These are phyloP conservation scores for Triticum aestivum DNA, from an alignment of 176 grass and related monocot genomes.

Conservation along the genomic window DNA sequence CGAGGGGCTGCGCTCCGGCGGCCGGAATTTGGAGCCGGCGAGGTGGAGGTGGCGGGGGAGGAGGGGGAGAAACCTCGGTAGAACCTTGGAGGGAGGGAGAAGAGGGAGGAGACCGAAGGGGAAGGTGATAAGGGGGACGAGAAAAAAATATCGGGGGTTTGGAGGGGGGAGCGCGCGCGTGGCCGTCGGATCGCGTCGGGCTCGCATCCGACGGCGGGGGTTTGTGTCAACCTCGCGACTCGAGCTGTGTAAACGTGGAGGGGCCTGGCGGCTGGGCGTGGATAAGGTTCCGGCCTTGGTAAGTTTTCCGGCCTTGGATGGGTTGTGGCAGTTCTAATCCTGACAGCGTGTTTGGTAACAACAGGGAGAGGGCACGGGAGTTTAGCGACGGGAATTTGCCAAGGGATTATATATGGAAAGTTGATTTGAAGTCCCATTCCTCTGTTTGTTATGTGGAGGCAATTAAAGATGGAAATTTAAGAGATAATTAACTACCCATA, in stretches of 20 bases:
- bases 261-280: neutral
- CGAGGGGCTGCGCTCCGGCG: neutral
- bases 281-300: neutral
- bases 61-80: slow-evolving; percentile 40
- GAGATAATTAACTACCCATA: no score
- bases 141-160: slow-evolving; percentile 37
- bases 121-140: slow-evolving; percentile 30
- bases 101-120: neutral
- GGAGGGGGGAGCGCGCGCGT: neutral
- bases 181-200: slow-evolving; percentile 27
- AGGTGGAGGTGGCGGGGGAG: no score
- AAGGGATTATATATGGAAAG: no score
- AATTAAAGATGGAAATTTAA: no score
- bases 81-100: slow-evolving; percentile 28
- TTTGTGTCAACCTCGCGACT: neutral
- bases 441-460: no score
- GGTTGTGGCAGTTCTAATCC: no score
- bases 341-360: no score
- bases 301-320: neutral
- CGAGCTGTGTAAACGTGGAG: neutral
- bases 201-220: neutral
- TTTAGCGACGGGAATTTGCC: no score
- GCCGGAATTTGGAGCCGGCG: neutral
- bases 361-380: no score
- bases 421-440: no score